Evolutionary conservation across 352 stramenopile species (phyloP).

Genomic region (Chrysophaeum taylorii): DNA sequence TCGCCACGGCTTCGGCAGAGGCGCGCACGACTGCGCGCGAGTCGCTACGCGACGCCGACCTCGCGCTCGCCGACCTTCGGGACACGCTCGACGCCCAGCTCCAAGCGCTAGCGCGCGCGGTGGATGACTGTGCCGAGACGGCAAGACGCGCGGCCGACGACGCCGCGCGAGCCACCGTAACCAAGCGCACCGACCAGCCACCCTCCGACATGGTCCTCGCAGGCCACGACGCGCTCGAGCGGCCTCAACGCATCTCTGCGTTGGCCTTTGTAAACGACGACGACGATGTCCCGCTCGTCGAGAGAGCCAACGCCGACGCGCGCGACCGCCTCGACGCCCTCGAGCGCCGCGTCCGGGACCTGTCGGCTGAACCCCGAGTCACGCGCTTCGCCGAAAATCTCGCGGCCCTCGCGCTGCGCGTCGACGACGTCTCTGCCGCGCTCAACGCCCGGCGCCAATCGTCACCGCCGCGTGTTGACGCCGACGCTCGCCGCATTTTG

Average conservation of each 20-base stretch:
- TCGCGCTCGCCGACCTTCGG: background rate
- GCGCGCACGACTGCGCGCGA: background rate
- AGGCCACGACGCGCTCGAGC: background rate
- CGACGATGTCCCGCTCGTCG: no score
- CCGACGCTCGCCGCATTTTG: no score
- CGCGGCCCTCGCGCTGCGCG: background rate
- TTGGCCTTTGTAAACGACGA: no score
- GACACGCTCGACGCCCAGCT: background rate
- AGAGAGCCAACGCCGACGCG: no score
- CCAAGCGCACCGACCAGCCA: background rate
- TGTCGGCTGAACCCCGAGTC: no score
- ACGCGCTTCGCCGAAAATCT: background rate
- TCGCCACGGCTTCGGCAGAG: background rate
- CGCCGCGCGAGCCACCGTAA: background rate
- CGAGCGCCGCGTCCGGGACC: no score
- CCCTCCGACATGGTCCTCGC: background rate
- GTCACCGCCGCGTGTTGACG: no score
- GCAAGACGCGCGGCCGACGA: background rate
- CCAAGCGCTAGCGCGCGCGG: background rate
- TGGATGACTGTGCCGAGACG: background rate
- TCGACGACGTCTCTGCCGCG: conserved; percentile 8
- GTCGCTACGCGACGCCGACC: background rate
- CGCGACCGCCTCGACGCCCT: no score
- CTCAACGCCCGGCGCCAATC: no score
- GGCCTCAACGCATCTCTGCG: no score